These are phyloP conservation scores for Corynascus novoguineensis DNA, from an alignment of 495 filamentous ascomycete genomes.

Conservation along the genomic window DNA sequence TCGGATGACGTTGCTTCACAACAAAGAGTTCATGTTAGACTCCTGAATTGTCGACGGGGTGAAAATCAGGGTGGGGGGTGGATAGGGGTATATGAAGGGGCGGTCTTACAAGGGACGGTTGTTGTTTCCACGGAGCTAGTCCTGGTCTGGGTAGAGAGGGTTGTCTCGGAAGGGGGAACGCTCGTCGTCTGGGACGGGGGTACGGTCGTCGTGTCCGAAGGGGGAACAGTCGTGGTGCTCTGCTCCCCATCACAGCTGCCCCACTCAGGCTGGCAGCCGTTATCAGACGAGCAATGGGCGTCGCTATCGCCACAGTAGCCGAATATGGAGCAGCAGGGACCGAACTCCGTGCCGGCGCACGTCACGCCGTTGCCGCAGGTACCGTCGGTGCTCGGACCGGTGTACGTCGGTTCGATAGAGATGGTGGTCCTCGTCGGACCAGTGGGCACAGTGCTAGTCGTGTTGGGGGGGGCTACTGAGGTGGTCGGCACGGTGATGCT, in stretches of 20 bases:
- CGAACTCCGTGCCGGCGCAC: constrained; percentile 36
- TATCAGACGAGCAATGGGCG: constrained; percentile 31
- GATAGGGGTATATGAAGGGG: background rate
- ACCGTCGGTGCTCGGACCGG: constrained; percentile 28
- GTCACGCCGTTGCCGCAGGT: constrained; percentile 41
- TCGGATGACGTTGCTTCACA: background rate
- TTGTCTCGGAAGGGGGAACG: background rate
- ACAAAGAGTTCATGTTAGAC: too few relatives aligned
- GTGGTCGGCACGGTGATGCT: background rate
- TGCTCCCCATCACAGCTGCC: constrained; percentile 29
- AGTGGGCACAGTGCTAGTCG: constrained; percentile 2
- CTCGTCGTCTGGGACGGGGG: background rate
- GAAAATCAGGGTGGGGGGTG: background rate
- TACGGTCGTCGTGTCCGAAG: background rate
- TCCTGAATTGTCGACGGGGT: too few relatives aligned
- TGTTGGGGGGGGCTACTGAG: background rate
- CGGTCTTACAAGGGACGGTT: background rate
- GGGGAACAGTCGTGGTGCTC: background rate
- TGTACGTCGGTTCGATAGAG: constrained; percentile 2
- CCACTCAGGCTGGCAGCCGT: constrained; percentile 36
- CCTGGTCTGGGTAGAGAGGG: constrained; percentile 2
- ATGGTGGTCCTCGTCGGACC: constrained; percentile 8
- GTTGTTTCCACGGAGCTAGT: background rate
- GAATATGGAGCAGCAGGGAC: constrained; percentile 39
- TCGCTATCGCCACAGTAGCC: constrained; percentile 36